phyloP scores from a whole-genome alignment of 176 grass and related monocot genomes.

The Poa annua region DNA sequence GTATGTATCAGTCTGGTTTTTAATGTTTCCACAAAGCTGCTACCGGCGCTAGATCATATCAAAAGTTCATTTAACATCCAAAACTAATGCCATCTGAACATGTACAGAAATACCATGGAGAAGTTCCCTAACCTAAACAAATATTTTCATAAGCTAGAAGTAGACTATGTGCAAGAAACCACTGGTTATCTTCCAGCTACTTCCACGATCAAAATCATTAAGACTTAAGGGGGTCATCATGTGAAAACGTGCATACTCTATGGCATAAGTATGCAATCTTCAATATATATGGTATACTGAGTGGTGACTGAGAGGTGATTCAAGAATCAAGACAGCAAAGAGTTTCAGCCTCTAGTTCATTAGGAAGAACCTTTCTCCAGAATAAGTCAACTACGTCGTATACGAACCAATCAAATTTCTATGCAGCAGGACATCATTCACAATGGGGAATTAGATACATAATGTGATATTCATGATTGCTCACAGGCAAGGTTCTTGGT shows the following conservation, averaged over 20 bases:
- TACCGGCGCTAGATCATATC: background rate
- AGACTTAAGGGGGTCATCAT: background rate
- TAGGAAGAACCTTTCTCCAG: too few relatives aligned
- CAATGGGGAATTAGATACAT: too few relatives aligned
- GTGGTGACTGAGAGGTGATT: background rate
- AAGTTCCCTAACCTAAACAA: background rate
- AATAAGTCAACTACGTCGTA: too few relatives aligned
- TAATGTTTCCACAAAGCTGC: background rate
- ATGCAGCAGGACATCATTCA: too few relatives aligned
- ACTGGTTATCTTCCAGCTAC: background rate
- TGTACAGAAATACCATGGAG: background rate
- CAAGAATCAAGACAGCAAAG: background rate
- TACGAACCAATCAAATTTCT: too few relatives aligned
- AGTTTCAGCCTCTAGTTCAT: too few relatives aligned
- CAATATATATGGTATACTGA: too few relatives aligned
- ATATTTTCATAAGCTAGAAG: background rate
- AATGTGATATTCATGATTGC: too few relatives aligned
- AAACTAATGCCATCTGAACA: conserved; percentile 11
- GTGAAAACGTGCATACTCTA: background rate
- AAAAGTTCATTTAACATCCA: background rate
- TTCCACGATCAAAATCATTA: too few relatives aligned
- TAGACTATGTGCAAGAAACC: background rate
- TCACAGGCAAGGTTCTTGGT: too few relatives aligned
- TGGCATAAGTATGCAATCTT: background rate
- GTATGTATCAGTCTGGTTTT: background rate